Percentiles rank a stretch among this genome's conserved stretches.
These are phyloP conservation scores for Davidsoniella virescens DNA, from an alignment of 2,329 filamentous ascomycete genomes.

Conservation along the genomic window DNA sequence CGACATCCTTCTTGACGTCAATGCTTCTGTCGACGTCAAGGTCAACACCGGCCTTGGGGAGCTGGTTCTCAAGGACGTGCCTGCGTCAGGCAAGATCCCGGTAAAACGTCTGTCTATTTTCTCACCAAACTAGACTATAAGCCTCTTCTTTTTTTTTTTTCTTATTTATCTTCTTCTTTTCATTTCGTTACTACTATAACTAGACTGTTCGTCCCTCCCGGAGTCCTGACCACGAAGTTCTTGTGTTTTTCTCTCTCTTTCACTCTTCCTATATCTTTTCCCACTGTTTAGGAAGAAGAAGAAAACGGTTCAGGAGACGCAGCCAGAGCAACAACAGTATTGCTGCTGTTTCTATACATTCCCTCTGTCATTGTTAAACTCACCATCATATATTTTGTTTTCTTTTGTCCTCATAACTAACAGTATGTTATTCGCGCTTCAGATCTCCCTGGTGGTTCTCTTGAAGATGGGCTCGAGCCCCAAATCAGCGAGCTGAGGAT, in stretches of 20 bases:
- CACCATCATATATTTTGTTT: constrained; percentile 4
- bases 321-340: neutral
- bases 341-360: neutral
- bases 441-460: constrained; percentile 22
- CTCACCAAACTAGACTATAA: constrained; percentile 14
- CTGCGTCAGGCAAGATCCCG: constrained; percentile 69
- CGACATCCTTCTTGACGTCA: constrained; percentile 54
- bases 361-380: constrained; percentile 6
- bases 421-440: neutral
- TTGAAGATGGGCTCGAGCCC: constrained; percentile 33
- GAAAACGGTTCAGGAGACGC: too few species aligned
- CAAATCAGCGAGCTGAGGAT: constrained; percentile 57
- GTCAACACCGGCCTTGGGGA: constrained; percentile 68
- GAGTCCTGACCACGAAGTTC: constrained; percentile 41
- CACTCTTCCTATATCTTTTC: neutral
- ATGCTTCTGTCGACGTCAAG: constrained; percentile 68
- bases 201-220: constrained; percentile 3
- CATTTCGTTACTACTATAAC: constrained; percentile 1
- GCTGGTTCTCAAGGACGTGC: constrained; percentile 68
- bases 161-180: constrained; percentile 4
- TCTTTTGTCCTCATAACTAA: constrained; percentile 3
- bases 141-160: neutral
- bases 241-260: constrained; percentile 3
- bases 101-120: constrained; percentile 78
- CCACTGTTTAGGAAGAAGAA: neutral